Percentiles rank a stretch among this genome's conserved stretches.
These are phyloP conservation scores for Tephrocybe sp. DNA, from an alignment of 768 basidiomycete species.

Conservation along the genomic window DNA sequence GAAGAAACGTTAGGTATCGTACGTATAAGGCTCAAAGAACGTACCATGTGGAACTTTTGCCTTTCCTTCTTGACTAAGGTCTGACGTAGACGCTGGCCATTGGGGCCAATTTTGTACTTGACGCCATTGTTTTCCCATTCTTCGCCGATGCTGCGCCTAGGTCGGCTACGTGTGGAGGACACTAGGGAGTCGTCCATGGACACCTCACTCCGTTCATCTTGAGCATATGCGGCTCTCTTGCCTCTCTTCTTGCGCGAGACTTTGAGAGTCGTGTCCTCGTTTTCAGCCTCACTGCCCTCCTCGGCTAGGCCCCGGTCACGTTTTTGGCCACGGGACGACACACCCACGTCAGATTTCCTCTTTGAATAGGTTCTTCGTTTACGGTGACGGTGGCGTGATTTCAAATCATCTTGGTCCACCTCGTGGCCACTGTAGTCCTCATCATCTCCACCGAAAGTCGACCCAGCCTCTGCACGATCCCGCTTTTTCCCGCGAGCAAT, in stretches of 20 bases:
- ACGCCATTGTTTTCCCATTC: slow-evolving; percentile 76
- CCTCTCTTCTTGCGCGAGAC: slow-evolving; percentile 54
- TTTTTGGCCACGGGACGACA: slow-evolving; percentile 55
- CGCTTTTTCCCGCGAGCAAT: slow-evolving; percentile 68
- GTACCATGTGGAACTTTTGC: slow-evolving; percentile 73
- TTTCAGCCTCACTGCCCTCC: slow-evolving; percentile 43
- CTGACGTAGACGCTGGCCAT: slow-evolving; percentile 69
- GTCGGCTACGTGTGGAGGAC: slow-evolving; percentile 53
- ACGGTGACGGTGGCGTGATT: slow-evolving; percentile 45
- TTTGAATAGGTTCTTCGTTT: slow-evolving; percentile 59
- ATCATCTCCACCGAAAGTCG: slow-evolving; percentile 67
- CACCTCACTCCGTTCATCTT: slow-evolving; percentile 44
- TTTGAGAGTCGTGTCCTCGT: slow-evolving; percentile 26
- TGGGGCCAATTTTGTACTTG: slow-evolving; percentile 67
- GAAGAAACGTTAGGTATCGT: slow-evolving; percentile 1
- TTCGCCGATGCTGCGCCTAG: slow-evolving; percentile 61
- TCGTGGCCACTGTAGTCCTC: slow-evolving; percentile 38
- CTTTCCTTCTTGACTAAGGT: slow-evolving; percentile 71
- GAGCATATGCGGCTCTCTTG: slow-evolving; percentile 36
- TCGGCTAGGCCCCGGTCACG: slow-evolving; percentile 60
- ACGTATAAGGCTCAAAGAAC: slow-evolving; percentile 20
- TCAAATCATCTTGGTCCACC: slow-evolving; percentile 38
- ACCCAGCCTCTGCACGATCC: slow-evolving; percentile 72
- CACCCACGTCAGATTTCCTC: slow-evolving; percentile 47
- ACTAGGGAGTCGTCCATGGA: slow-evolving; percentile 47